Evolutionary conservation across 2,329 filamentous ascomycete species (phyloP).

Genomic region (Paramyrothecium roridum): DNA sequence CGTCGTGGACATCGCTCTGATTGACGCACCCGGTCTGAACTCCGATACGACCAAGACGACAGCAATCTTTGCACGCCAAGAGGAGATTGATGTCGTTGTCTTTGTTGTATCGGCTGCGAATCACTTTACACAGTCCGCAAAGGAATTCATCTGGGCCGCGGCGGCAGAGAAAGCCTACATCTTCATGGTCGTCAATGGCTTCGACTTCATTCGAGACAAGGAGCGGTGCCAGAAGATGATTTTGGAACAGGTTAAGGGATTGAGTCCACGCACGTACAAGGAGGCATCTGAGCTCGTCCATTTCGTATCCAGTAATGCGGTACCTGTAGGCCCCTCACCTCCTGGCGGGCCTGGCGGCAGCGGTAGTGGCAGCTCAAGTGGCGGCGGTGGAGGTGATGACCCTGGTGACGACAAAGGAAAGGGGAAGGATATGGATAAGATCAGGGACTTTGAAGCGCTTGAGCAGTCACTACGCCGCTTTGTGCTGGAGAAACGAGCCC

Average conservation of each 20-base stretch:
- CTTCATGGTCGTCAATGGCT: constrained; percentile 98
- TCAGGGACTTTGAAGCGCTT: constrained; percentile 83
- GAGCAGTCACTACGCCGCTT: constrained; percentile 89
- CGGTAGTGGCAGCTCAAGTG: constrained; percentile 50
- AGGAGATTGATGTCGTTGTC: constrained; percentile 98
- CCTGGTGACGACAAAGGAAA: constrained; percentile 65
- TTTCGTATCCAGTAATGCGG: constrained; percentile 95
- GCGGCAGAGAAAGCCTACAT: constrained; percentile 97
- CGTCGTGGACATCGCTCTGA: constrained; percentile 95
- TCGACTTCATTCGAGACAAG: constrained; percentile 91
- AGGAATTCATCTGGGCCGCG: constrained; percentile 94
- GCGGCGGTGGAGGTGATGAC: constrained; percentile 49
- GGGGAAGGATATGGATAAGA: constrained; percentile 83
- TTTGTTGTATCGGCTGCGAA: constrained; percentile 98
- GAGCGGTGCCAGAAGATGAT: constrained; percentile 89
- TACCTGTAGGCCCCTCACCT: constrained; percentile 66
- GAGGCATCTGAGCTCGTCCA: constrained; percentile 91
- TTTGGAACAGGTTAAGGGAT: constrained; percentile 77
- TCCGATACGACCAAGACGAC: constrained; percentile 96
- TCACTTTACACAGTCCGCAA: constrained; percentile 96
- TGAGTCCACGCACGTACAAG: constrained; percentile 93
- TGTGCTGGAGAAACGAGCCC: constrained; percentile 90
- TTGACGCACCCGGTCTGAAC: constrained; percentile 94
- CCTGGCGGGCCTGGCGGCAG: constrained; percentile 52
- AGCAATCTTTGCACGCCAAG: constrained; percentile 92